Base-by-base conservation (phyloP, 2,329 filamentous ascomycete species). In the Cladophialophora carrionii region DNA sequence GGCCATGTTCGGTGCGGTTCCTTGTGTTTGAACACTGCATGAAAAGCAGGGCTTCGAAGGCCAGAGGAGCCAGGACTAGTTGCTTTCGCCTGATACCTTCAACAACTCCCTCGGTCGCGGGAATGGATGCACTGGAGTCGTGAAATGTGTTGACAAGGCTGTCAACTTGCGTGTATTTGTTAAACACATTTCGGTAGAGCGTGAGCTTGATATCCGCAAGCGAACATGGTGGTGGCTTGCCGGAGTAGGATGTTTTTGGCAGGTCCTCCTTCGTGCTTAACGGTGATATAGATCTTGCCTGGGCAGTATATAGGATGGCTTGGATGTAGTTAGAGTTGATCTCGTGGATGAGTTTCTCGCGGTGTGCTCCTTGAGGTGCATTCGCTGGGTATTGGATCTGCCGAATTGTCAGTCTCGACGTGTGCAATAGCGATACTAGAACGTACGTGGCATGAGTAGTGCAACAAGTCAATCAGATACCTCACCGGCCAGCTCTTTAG, bases 41-140 rank as follows among this genome's bases (percentile, higher is more conserved):
- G 59, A 70, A 71, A 14, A 72, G 29, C 12, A 62, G 17, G 17
- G 71, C 69, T 57, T 72, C 71, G 63, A 72, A 72, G 10, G 62
- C 67, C 20, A 72, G 26, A 12, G 70, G 68, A n/a, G 69, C 46
- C 31, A 70, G 37, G 32, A 41, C 54, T 4, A 67, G 51, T 31
- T 67, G 37, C 57, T 70, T 68, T 22, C 46, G 29, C n/a, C 32
- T 53, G 29, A 59, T 31, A 22, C 63, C 48, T 9, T 66, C 57
- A 20, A 59, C 14, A 17, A 26, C 46, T 26, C 37, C 57, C 31
- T 26, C 6, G 34, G 32, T n/a, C 31, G 22, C 31, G 17, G 46
- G 24, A 12, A 7, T 9, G 29, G 31, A 46, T 32, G 17, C 22
- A 17, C 51, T 32, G 20, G 20, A 34, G 37, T 20, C 32, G 26